Evolutionary conservation across 371 early-diverging fungal species (phyloP).

Genomic region (Rhizopus microsporus): DNA sequence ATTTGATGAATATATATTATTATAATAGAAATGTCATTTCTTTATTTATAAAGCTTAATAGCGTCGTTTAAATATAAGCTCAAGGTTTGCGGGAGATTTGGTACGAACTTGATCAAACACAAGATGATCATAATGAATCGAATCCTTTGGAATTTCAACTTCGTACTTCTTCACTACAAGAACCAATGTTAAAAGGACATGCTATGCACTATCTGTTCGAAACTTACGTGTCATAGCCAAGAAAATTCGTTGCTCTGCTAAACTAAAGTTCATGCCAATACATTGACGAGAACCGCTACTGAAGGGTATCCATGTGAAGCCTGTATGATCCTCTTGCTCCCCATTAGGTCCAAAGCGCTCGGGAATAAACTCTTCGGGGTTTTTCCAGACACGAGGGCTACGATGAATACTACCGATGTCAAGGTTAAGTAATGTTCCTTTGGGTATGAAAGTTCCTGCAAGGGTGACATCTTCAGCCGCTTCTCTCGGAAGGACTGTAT

Average conservation of each 20-base stretch:
- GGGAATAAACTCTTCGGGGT: constrained; percentile 50
- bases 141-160: constrained; percentile 8
- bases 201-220: no score
- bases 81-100: no score
- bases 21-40: no score
- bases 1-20: no score
- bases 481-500: constrained; percentile 18
- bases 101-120: no score
- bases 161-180: constrained; percentile 5
- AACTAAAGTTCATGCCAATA: constrained; percentile 60
- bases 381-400: constrained; percentile 37
- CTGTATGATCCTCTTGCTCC: constrained; percentile 28
- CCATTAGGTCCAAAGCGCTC: constrained; percentile 50
- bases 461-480: constrained; percentile 11
- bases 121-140: constrained; percentile 4
- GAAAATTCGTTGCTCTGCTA: constrained; percentile 56
- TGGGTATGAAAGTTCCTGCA: constrained; percentile 13
- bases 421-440: constrained; percentile 13
- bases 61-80: no score
- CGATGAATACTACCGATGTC: constrained; percentile 22
- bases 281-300: constrained; percentile 56
- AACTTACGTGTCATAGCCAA: constrained; percentile 51
- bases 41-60: no score
- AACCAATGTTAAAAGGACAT: no score
- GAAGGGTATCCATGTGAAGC: constrained; percentile 53